phyloP scores from a whole-genome alignment of 495 filamentous ascomycete species.

The Penicillium egyptiacum region DNA sequence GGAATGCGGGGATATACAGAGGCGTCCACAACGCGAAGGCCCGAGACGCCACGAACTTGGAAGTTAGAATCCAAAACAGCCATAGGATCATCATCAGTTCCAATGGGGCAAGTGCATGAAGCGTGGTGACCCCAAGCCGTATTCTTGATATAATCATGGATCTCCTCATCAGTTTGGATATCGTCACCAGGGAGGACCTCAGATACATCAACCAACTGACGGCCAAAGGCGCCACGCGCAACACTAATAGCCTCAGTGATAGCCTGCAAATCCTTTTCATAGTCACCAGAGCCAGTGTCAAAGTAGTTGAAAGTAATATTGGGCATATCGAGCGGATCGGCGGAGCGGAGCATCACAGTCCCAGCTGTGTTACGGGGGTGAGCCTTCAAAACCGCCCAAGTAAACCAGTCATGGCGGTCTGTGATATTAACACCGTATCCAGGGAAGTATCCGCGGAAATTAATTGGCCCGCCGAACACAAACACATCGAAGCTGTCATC shows the following conservation, averaged over 20 bases:
- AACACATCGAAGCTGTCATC: slow-evolving; percentile 50
- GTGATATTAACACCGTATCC: slow-evolving; percentile 35
- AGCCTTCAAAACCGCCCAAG: slow-evolving; percentile 56
- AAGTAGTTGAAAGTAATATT: slow-evolving; percentile 60
- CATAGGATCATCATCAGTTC: slow-evolving; percentile 53
- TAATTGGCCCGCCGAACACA: slow-evolving; percentile 52
- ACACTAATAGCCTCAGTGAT: slow-evolving; percentile 50
- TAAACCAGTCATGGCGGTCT: slow-evolving; percentile 35
- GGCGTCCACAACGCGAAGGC: slow-evolving; percentile 63
- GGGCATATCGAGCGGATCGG: slow-evolving; percentile 54
- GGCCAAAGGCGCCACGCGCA: slow-evolving; percentile 40
- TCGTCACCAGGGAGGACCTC: slow-evolving; percentile 50
- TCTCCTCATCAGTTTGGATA: slow-evolving; percentile 38
- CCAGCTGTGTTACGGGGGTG: slow-evolving; percentile 54
- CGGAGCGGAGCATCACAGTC: slow-evolving; percentile 48
- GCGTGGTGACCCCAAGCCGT: slow-evolving; percentile 61
- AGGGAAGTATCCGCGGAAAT: slow-evolving; percentile 47
- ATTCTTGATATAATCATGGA: slow-evolving; percentile 52
- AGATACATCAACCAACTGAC: slow-evolving; percentile 27
- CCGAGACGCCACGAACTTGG: slow-evolving; percentile 52
- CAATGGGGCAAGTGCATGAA: slow-evolving; percentile 59
- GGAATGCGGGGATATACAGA: slow-evolving; percentile 58
- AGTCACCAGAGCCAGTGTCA: slow-evolving; percentile 37
- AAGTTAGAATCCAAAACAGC: slow-evolving; percentile 61
- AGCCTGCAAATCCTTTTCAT: slow-evolving; percentile 46